Base-by-base conservation (phyloP, 2,329 filamentous ascomycete genomes). In the Colletotrichum eremochloae region DNA sequence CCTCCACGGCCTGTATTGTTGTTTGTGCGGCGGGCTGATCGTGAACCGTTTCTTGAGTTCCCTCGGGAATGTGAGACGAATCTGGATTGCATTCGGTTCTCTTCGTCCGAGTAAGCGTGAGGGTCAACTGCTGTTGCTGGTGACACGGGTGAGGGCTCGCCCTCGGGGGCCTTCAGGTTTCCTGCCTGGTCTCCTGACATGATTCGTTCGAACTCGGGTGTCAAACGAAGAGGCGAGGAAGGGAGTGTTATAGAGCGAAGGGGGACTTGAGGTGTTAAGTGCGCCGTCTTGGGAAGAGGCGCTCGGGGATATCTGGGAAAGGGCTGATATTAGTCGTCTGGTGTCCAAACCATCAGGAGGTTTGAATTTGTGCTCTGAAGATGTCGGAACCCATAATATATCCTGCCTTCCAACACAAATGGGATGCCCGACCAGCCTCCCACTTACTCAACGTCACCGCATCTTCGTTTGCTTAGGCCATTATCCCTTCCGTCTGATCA, bases 61-160 rank as follows among this genome's bases (percentile, higher is more conserved):
- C 65, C 60, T 38, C 50, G 69, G 2, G 52, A 63, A 60, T 68
- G 67, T 4, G 55, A 62, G 18, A n/a, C 24, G 36, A 52, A 60
- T n/a, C 46, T 33, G 0, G 71, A 58, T 1, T 52, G 48, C 0
- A 14, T 20, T 24, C 20, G 56, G 58, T 62, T 63, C 44, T 63
- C 72, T 52, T 72, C 72, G 70, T 66, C 72, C 15, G 64, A 72
- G 56, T 63, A 70, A 31, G 42, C 63, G 65, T 69, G 72, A 14
- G 61, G 61, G n/a, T 74, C 72, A 15, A 74, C 64, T 40, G 70
- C 72, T 57, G 72, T 72, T 63, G 72, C 70, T 70, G 72, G 70
- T 42, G 72, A 69, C 58, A 56, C 64, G 36, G 72, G 72, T 15
- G 72, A 69, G 20, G 70, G 72, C 31, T 66, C 58, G 55, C 61